These are phyloP conservation scores for Picea glauca DNA, from an alignment of 75 land plant genomes.

Conservation along the genomic window DNA sequence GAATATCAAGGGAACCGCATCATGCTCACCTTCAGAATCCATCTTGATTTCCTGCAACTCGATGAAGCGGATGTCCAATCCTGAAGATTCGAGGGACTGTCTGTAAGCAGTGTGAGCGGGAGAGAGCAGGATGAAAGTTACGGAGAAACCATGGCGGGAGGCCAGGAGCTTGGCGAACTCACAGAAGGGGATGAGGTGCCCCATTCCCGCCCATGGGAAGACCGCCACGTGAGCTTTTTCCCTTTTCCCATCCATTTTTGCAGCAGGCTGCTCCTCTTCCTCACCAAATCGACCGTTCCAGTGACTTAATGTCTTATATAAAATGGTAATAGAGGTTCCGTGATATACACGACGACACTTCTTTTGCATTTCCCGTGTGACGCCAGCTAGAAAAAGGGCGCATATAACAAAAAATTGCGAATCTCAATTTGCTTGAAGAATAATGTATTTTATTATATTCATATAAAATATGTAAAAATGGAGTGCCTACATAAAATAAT, in stretches of 20 bases:
- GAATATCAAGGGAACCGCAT: not conserved
- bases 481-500: no score
- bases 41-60: not conserved
- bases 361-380: no score
- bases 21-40: not conserved
- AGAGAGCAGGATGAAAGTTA: not conserved
- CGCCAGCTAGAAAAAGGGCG: no score
- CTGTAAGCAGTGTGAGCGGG: not conserved
- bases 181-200: constrained; percentile 15
- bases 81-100: not conserved
- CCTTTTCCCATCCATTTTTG: not conserved
- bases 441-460: no score
- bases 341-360: no score
- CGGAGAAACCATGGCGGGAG: not conserved
- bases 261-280: not conserved
- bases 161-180: not conserved
- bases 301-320: no score
- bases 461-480: no score
- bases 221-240: not conserved
- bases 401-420: no score
- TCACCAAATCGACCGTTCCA: no score
- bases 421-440: no score
- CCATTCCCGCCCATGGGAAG: constrained; percentile 14
- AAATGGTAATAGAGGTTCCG: no score
- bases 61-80: not conserved